Evolutionary conservation across 2,329 filamentous ascomycete species (phyloP).

Genomic region (Cryoendolithus antarcticus): DNA sequence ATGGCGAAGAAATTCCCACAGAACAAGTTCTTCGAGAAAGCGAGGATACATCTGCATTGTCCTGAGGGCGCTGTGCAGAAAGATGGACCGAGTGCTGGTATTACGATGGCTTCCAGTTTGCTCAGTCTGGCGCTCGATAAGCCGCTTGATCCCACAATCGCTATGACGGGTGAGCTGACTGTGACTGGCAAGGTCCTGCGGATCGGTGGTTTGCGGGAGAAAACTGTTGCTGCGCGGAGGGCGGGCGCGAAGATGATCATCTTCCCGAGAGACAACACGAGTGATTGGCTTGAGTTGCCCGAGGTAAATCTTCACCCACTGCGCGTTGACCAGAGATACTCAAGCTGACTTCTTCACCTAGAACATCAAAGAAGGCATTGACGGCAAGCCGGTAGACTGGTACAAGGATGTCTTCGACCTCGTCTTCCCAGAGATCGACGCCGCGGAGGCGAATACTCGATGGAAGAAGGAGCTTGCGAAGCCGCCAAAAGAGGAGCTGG

Average conservation of each 20-base stretch:
- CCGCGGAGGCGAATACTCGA: slow-evolving; percentile 54
- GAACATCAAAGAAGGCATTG: slow-evolving; percentile 96
- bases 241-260: slow-evolving; percentile 89
- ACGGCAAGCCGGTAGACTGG: slow-evolving; percentile 85
- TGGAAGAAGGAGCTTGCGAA: slow-evolving; percentile 55
- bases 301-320: slow-evolving; percentile 52
- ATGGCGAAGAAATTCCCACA: slow-evolving; percentile 75
- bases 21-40: slow-evolving; percentile 93
- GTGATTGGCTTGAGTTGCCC: slow-evolving; percentile 93
- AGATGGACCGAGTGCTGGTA: slow-evolving; percentile 68
- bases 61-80: slow-evolving; percentile 94
- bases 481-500: slow-evolving; percentile 40
- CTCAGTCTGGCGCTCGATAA: slow-evolving; percentile 72
- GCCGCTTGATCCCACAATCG: slow-evolving; percentile 70
- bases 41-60: slow-evolving; percentile 88
- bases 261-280: slow-evolving; percentile 90
- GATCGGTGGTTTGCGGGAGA: slow-evolving; percentile 88
- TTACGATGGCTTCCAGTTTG: slow-evolving; percentile 95
- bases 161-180: slow-evolving; percentile 96
- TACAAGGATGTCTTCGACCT: slow-evolving; percentile 88
- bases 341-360: slow-evolving; percentile 27
- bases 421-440: slow-evolving; percentile 73
- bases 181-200: slow-evolving; percentile 92
- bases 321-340: neutral
- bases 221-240: slow-evolving; percentile 87